Conservation (phyloP, 2,329 filamentous ascomycete genomes). For the Colletotrichum falcatum region DNA sequence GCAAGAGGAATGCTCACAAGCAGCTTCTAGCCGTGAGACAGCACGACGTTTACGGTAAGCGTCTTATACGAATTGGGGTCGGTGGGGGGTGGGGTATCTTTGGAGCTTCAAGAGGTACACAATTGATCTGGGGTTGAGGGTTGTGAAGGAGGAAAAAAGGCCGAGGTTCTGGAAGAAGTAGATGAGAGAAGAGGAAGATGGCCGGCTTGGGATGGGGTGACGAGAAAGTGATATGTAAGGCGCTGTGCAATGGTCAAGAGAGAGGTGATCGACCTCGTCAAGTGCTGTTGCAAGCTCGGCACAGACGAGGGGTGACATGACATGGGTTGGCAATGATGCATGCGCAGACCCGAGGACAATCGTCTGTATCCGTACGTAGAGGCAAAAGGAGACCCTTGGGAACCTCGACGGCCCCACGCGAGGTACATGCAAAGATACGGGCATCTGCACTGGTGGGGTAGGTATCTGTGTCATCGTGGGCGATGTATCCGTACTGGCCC, state of each 20-base stretch:
- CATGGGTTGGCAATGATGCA: conserved; percentile 32
- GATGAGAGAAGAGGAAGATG: background rate
- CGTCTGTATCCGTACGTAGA: too few species aligned
- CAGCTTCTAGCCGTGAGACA: conserved; percentile 20
- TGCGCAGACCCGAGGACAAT: conserved; percentile 20
- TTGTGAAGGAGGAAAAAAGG: background rate
- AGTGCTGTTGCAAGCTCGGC: conserved; percentile 38
- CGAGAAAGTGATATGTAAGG: conserved; percentile 29
- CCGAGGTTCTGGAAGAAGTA: conserved; percentile 27
- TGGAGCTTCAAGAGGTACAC: conserved; percentile 7
- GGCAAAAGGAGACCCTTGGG: conserved; percentile 29
- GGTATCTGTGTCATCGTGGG: conserved; percentile 14
- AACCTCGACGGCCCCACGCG: conserved; percentile 18
- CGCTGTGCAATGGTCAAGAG: background rate
- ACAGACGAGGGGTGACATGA: conserved; percentile 32
- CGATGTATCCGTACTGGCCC: conserved; percentile 13
- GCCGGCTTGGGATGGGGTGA: conserved; percentile 17
- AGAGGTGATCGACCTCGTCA: conserved; percentile 17
- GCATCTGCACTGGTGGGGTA: conserved; percentile 3
- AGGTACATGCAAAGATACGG: conserved; percentile 26
- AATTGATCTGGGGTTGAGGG: conserved; percentile 12
- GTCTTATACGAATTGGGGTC: background rate
- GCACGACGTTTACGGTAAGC: conserved; percentile 24
- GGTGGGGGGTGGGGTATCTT: conserved; percentile 30
- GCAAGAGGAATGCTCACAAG: conserved; percentile 25